Conservation (phyloP, 1,284 basidiomycete species). For the Meripilus lineatus region DNA sequence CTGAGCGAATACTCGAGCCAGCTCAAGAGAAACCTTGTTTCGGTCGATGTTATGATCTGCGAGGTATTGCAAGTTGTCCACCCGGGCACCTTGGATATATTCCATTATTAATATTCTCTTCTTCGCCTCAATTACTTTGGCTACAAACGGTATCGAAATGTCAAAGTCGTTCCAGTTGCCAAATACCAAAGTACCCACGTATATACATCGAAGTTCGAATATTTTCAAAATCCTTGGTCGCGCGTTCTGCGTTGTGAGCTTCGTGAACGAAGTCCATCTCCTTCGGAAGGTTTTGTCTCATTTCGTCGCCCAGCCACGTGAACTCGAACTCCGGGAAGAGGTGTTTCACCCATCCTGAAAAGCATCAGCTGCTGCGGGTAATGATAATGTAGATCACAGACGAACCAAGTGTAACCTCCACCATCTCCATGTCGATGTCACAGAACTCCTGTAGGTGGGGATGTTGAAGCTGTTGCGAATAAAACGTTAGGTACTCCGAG, state of each 20-base stretch:
- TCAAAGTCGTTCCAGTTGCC: not conserved
- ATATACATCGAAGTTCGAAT: conserved; percentile 85
- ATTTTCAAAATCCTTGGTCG: conserved; percentile 69
- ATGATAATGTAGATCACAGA: conserved; percentile 4
- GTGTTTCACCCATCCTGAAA: conserved; percentile 78
- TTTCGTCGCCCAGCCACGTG: conserved; percentile 91
- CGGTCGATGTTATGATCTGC: conserved; percentile 85
- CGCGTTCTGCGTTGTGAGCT: conserved; percentile 78
- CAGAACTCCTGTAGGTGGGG: conserved; percentile 93
- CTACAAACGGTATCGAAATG: conserved; percentile 12
- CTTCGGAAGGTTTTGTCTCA: conserved; percentile 88
- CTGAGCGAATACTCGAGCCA: conserved; percentile 80
- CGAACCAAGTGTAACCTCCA: conserved; percentile 75
- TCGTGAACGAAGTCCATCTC: conserved; percentile 96
- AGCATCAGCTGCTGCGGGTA: too few relatives aligned
- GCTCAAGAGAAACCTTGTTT: conserved; percentile 88
- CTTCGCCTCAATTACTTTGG: conserved; percentile 79
- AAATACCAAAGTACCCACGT: conserved; percentile 30
- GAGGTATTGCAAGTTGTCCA: conserved; percentile 88
- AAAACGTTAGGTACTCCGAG: not conserved
- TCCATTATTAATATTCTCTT: conserved; percentile 95
- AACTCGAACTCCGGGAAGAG: conserved; percentile 92
- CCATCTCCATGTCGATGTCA: conserved; percentile 78
- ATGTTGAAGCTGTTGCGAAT: conserved; percentile 76
- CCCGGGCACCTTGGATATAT: conserved; percentile 82